A percentile compares a stretch with the other conserved stretches of the same genome.
phyloP scores from a whole-genome alignment of 106 monocot species.

The Narthecium ossifragum region DNA sequence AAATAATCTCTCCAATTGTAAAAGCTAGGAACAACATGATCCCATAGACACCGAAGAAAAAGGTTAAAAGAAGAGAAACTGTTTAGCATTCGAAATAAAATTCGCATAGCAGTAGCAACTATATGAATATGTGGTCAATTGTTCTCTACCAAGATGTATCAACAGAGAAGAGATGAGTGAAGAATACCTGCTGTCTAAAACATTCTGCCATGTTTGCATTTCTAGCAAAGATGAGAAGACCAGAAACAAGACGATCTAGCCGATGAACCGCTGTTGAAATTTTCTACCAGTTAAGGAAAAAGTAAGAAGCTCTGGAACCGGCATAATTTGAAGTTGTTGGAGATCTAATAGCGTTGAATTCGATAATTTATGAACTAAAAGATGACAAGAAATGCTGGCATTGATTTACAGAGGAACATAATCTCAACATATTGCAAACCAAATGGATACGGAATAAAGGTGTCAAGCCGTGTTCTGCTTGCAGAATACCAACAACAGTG shows the following conservation, averaged over 20 bases:
- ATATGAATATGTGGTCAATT: too few relatives aligned
- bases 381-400: too few relatives aligned
- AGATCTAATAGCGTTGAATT: too few relatives aligned
- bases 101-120: too few relatives aligned
- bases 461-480: constrained; percentile 73
- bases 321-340: too few relatives aligned
- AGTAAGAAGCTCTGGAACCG: background rate
- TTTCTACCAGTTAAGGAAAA: constrained; percentile 36
- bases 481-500: constrained; percentile 89
- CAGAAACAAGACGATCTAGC: constrained; percentile 94
- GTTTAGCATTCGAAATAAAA: too few relatives aligned
- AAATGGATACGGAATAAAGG: constrained; percentile 93
- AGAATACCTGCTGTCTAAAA: constrained; percentile 79
- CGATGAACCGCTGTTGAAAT: constrained; percentile 76
- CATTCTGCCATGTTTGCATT: constrained; percentile 78
- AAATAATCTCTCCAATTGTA: too few relatives aligned
- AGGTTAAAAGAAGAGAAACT: too few relatives aligned
- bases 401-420: too few relatives aligned
- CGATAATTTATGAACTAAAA: too few relatives aligned
- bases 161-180: background rate
- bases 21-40: too few relatives aligned
- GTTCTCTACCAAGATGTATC: background rate
- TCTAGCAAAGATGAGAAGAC: constrained; percentile 96
- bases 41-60: too few relatives aligned
- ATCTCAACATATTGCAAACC: background rate